A percentile compares a stretch with the other conserved stretches of the same genome.
phyloP scores from a whole-genome alignment of 805 yeast species.

The Jamesozyma spencerorum region DNA sequence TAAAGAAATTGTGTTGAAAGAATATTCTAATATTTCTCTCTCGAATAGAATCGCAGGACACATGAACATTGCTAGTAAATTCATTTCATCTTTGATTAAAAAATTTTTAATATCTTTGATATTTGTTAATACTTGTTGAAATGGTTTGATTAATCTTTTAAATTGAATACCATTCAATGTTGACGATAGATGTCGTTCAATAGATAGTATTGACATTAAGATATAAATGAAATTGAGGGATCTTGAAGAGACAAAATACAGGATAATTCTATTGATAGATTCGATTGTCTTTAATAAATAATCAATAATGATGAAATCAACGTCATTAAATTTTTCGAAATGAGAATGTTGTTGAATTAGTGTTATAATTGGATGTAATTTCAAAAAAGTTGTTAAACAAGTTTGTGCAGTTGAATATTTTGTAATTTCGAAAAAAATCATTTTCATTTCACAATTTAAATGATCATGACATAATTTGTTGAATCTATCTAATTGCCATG shows the following conservation, averaged over 20 bases:
- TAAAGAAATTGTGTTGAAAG: slow-evolving; percentile 11
- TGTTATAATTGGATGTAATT: slow-evolving; percentile 6
- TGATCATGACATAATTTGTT: slow-evolving; percentile 4
- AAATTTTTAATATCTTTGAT: slow-evolving; percentile 6
- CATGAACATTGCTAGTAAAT: slow-evolving; percentile 11
- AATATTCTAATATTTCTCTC: slow-evolving; percentile 11
- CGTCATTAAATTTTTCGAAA: slow-evolving; percentile 5
- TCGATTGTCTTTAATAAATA: slow-evolving; percentile 4
- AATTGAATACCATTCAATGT: slow-evolving; percentile 5
- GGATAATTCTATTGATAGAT: slow-evolving; percentile 9
- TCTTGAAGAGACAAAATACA: slow-evolving; percentile 7
- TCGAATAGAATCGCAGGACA: slow-evolving; percentile 15
- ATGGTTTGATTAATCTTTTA: slow-evolving; percentile 7
- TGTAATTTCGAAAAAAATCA: slow-evolving; percentile 6
- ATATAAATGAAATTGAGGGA: slow-evolving; percentile 10
- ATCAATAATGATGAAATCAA: slow-evolving; percentile 7
- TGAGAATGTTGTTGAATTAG: slow-evolving; percentile 2
- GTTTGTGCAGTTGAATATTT: slow-evolving; percentile 12
- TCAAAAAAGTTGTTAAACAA: slow-evolving; percentile 7
- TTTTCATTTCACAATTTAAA: background rate
- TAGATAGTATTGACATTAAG: slow-evolving; percentile 6
- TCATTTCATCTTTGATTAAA: slow-evolving; percentile 10
- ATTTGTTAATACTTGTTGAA: slow-evolving; percentile 4
- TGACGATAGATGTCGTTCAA: slow-evolving; percentile 9
- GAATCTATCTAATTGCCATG: slow-evolving; percentile 15